Base-by-base conservation (phyloP, 116 monocot genomes). In the Dioscorea cayenensis region DNA sequence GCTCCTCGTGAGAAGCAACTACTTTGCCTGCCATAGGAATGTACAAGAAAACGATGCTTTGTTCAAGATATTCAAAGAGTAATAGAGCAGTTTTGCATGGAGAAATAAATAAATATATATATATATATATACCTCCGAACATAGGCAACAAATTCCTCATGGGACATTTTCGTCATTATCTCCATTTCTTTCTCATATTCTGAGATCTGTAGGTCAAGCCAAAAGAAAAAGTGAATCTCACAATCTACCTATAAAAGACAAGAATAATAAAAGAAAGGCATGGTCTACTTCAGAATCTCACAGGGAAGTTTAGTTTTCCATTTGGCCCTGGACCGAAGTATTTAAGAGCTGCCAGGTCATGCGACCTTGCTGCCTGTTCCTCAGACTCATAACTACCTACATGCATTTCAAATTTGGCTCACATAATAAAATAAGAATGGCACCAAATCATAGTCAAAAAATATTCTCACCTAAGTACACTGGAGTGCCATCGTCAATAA, bases 1-100 rank as follows among this genome's bases (percentile, higher is more conserved):
- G 86, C 81, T 37, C 89, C 93, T 79, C 93, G 86, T 4, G 89
- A 93, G 68, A 93, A 93, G 55, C 93, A 82, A 77, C 86, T 89
- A 66, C 87, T 86, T 74, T 81, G 75, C 73, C 93, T 89, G 82
- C 49, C 68, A 76, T 19, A 14, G 36, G 23, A 59, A 77, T 27
- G 69, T 12, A 63, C 32, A 73, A 28, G 51, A 9, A 3, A 29
- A 6, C 18, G 32, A 35, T 13, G 13, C 17, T 4, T 36, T 28
- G 14, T 14, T 66, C 66, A 36, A 66, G 13, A 3, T 43, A 43
- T 43, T 43, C 43, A 43, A 43, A 12, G 43, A 8, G 43, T 8
- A 43, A 43, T 43, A 12, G 0, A 38, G 9, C 38, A 43, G 43
- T 43, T 43, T 9, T 43, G 43, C 43, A 43, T 43, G 43, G 6